phyloP scores from a whole-genome alignment of 495 filamentous ascomycete genomes.

The Talaromyces nanjingensis region DNA sequence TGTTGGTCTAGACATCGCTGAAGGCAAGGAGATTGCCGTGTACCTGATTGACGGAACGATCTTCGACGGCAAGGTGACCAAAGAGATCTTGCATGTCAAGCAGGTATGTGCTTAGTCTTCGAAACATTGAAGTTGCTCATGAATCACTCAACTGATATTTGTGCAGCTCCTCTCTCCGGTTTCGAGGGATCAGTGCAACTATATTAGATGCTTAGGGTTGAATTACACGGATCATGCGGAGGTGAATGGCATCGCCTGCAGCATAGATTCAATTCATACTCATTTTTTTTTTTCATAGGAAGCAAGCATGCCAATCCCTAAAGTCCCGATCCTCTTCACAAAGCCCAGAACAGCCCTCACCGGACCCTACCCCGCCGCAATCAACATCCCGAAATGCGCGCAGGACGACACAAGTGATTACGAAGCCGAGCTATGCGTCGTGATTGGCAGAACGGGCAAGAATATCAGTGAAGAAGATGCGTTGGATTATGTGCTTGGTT shows the following conservation, averaged over 20 bases:
- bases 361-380: constrained; percentile 33
- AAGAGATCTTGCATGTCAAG: constrained; percentile 27
- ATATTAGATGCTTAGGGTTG: constrained; percentile 38
- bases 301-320: constrained; percentile 31
- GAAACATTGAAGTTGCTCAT: too few species aligned
- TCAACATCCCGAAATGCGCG: constrained; percentile 35
- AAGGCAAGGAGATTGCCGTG: constrained; percentile 27
- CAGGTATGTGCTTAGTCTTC: constrained; percentile 10
- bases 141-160: not conserved
- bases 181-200: constrained; percentile 20
- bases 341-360: constrained; percentile 39
- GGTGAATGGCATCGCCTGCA: constrained; percentile 5
- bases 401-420: constrained; percentile 44
- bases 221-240: constrained; percentile 39
- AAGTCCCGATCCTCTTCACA: constrained; percentile 35
- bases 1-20: constrained; percentile 26
- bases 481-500: constrained; percentile 35
- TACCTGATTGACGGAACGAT: constrained; percentile 29
- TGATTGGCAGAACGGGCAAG: constrained; percentile 31
- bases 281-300: constrained; percentile 15
- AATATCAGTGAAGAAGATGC: constrained; percentile 35
- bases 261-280: not conserved
- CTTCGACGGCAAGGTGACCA: constrained; percentile 30
- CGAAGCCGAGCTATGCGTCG: constrained; percentile 36
- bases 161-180: constrained; percentile 28